Percentiles rank a stretch among this genome's conserved stretches.
Evolutionary conservation across 2,329 filamentous ascomycete genomes (phyloP).

Genomic region (Nigrospora osmanthi): DNA sequence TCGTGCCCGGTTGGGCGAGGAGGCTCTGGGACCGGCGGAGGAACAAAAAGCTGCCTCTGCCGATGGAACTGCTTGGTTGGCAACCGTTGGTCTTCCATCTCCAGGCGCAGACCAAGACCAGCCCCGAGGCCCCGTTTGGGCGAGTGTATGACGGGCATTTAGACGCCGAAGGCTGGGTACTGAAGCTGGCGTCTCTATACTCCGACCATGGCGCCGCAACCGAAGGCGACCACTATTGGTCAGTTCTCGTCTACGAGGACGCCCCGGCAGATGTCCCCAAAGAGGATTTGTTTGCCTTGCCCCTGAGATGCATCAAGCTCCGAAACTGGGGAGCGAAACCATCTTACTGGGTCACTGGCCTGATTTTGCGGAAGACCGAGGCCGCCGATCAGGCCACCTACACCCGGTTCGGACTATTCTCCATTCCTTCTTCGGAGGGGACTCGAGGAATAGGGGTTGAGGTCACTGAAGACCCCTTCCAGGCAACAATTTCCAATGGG

Average conservation of each 20-base stretch:
- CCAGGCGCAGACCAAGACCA: background rate
- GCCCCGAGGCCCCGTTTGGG: background rate
- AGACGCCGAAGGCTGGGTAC: background rate
- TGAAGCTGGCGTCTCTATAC: background rate
- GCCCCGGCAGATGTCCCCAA: background rate
- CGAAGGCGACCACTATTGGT: background rate
- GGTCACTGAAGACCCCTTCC: background rate
- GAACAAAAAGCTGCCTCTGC: background rate
- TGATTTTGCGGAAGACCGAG: background rate
- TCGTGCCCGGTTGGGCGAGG: background rate
- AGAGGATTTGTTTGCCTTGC: background rate
- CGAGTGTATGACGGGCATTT: background rate
- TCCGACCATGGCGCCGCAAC: too few relatives aligned
- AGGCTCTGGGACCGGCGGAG: too few relatives aligned
- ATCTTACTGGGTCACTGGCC: conserved; percentile 1
- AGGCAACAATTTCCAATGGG: background rate
- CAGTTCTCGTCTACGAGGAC: background rate
- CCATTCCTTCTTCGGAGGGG: background rate
- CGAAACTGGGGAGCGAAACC: background rate
- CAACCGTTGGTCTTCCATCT: background rate
- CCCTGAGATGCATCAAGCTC: background rate
- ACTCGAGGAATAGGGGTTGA: background rate
- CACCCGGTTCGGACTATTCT: background rate
- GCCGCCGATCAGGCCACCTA: background rate
- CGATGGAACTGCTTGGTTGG: background rate